Percentiles rank a stretch among this genome's conserved stretches.
Evolutionary conservation across 1,284 basidiomycete genomes (phyloP).

Genomic region (Thelephora terrestris): DNA sequence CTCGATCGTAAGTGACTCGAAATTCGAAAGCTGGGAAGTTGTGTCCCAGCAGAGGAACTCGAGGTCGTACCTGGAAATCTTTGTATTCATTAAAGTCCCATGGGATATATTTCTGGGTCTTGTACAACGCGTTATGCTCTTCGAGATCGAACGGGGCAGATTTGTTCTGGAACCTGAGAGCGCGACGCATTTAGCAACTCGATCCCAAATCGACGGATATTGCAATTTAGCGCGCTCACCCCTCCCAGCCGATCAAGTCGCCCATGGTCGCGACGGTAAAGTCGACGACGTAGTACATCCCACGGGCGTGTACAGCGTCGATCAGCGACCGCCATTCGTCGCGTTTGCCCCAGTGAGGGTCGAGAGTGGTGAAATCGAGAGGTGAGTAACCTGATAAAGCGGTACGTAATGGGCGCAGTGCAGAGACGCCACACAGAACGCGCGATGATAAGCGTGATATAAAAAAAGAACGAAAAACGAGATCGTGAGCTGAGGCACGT

Average conservation of each 20-base stretch:
- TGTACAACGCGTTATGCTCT: slow-evolving; percentile 72
- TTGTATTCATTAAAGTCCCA: slow-evolving; percentile 80
- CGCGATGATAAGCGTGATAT: too few relatives aligned
- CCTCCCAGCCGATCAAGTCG: slow-evolving; percentile 76
- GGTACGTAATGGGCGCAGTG: neutral
- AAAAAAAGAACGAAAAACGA: too few relatives aligned
- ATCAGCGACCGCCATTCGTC: slow-evolving; percentile 69
- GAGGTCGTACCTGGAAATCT: slow-evolving; percentile 66
- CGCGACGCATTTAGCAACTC: neutral
- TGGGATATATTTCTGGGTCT: slow-evolving; percentile 63
- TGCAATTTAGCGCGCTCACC: slow-evolving; percentile 39
- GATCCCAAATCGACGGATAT: neutral
- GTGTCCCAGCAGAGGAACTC: slow-evolving; percentile 1
- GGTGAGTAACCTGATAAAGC: slow-evolving; percentile 78
- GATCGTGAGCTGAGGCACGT: too few relatives aligned
- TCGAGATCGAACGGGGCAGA: slow-evolving; percentile 71
- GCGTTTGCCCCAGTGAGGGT: slow-evolving; percentile 84
- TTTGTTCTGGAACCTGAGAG: slow-evolving; percentile 57
- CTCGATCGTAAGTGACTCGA: neutral
- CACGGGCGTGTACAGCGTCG: slow-evolving; percentile 64
- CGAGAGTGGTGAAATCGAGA: slow-evolving; percentile 79
- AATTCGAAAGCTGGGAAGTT: neutral
- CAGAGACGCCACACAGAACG: too few relatives aligned
- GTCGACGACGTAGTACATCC: slow-evolving; percentile 87
- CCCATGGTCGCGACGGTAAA: slow-evolving; percentile 89